Conservation (phyloP, 805 yeast genomes). For the Barnettozyma sucrosica region DNA sequence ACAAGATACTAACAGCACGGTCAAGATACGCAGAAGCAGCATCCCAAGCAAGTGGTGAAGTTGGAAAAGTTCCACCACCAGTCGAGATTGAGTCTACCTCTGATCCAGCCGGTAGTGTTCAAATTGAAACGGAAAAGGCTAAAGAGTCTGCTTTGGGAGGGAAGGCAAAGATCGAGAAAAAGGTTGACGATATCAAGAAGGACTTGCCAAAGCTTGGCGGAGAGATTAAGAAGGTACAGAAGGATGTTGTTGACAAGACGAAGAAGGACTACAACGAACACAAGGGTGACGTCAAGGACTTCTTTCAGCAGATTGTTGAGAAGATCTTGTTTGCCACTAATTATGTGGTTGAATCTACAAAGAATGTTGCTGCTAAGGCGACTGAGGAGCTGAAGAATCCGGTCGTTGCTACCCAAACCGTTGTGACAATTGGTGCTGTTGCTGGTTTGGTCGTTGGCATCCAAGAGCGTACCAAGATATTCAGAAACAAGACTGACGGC, state of each 20-base stretch:
- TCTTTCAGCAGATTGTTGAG: slow-evolving; percentile 17
- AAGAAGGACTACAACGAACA: slow-evolving; percentile 28
- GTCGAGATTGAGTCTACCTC: slow-evolving; percentile 9
- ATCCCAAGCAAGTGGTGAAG: slow-evolving; percentile 6
- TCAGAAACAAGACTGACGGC: slow-evolving; percentile 37
- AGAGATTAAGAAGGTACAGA: slow-evolving; percentile 29
- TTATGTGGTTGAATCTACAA: slow-evolving; percentile 18
- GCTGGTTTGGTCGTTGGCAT: slow-evolving; percentile 45
- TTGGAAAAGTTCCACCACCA: slow-evolving; percentile 10
- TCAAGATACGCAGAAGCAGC: slow-evolving; percentile 14
- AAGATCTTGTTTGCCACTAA: slow-evolving; percentile 20
- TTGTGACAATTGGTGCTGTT: slow-evolving; percentile 42
- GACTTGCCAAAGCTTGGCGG: slow-evolving; percentile 24
- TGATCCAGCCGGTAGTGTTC: slow-evolving; percentile 19
- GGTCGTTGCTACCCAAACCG: slow-evolving; percentile 49
- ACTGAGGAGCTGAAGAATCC: slow-evolving; percentile 53
- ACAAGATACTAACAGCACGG: slow-evolving; percentile 1
- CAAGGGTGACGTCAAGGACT: slow-evolving; percentile 24
- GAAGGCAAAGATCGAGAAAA: slow-evolving; percentile 20
- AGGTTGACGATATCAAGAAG: slow-evolving; percentile 23
- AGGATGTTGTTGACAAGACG: slow-evolving; percentile 29
- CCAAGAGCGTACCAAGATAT: slow-evolving; percentile 45
- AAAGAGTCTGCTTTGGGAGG: slow-evolving; percentile 18
- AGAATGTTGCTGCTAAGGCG: slow-evolving; percentile 20
- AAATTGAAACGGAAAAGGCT: slow-evolving; percentile 15